Base-by-base conservation (phyloP, 2,329 filamentous ascomycete genomes). In the Penicillium oxalicum region DNA sequence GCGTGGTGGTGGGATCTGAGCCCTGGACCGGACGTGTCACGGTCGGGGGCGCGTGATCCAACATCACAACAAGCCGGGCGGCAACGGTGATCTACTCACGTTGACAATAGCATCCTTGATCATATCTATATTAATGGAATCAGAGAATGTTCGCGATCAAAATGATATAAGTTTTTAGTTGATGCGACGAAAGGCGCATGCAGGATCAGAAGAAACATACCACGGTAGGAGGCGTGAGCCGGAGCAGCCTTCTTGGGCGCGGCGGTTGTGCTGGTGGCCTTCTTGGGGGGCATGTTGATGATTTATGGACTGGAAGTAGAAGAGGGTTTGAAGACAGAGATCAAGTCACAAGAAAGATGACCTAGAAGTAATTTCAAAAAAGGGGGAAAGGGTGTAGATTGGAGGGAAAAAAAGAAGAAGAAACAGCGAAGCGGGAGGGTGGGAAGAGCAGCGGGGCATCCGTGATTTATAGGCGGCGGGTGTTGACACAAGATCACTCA, bases 61-160 rank as follows among this genome's bases (percentile, higher is more conserved):
- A 58, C n/a, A 64, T 59, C 58, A 63, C 60, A 67, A 68, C 60
- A 63, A 69, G 62, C 54, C 58, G 57, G 70, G 74, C 74, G 77
- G 75, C 77, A 60, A 65, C 58, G 54, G 65, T 65, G 68, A 72
- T 77, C 64, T 67, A 85, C 83, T 82, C 71, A 86, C 83, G 72
- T 78, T 80, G 65, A 84, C 70, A 67, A 86, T 83, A 60, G 82
- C 83, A 70, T 86, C 82, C 73, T 84, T 84, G 71, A 86, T 83
- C 83, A 86, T 85, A 71, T 84, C 82, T 84, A 69, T 66, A 65
- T 63, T 38, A 59, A 56, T 60, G 49, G 60, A 66, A 76, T 82
- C 74, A 81, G 77, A 67, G 78, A 70, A 68, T 58, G 56, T 64
- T 71, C 63, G 79, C 77, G 79, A 83, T 69, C 63, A 70, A 51